phyloP scores from a whole-genome alignment of 805 yeast species.

The Maudiozyma barnettii region DNA sequence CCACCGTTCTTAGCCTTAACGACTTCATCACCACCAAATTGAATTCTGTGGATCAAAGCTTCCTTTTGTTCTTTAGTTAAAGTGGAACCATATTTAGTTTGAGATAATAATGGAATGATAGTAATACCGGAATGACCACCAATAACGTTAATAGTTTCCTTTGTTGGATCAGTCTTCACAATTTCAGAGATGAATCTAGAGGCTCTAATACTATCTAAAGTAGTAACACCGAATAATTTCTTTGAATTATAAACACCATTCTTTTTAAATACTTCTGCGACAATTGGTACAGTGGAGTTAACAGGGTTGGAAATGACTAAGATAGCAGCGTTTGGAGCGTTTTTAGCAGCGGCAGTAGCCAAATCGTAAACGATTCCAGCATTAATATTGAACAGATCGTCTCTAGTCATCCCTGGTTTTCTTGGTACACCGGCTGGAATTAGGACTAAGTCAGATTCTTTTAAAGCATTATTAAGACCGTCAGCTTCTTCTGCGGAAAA shows the following conservation, averaged over 20 bases:
- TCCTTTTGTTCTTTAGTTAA: slow-evolving; percentile 49
- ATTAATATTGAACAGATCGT: slow-evolving; percentile 90
- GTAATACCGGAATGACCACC: slow-evolving; percentile 98
- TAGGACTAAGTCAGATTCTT: slow-evolving; percentile 64
- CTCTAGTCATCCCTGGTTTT: slow-evolving; percentile 99
- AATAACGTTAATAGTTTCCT: slow-evolving; percentile 75
- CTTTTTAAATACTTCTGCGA: slow-evolving; percentile 80
- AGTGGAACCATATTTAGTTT: slow-evolving; percentile 60
- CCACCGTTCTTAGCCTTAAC: slow-evolving; percentile 91
- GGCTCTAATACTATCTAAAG: slow-evolving; percentile 84
- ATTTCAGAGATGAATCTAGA: slow-evolving; percentile 65
- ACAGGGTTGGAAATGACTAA: slow-evolving; percentile 89
- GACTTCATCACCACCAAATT: slow-evolving; percentile 94
- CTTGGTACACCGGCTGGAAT: slow-evolving; percentile 98
- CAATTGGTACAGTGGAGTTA: slow-evolving; percentile 95
- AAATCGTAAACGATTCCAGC: slow-evolving; percentile 91
- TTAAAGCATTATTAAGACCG: slow-evolving; percentile 64
- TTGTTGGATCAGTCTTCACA: slow-evolving; percentile 52
- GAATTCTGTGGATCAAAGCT: slow-evolving; percentile 73
- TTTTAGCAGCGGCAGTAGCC: slow-evolving; percentile 75
- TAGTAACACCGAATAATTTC: slow-evolving; percentile 92
- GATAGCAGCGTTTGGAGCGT: slow-evolving; percentile 76
- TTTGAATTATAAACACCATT: slow-evolving; percentile 85
- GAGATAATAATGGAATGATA: slow-evolving; percentile 87
- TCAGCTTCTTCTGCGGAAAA: slow-evolving; percentile 70